Percentiles rank a stretch among this genome's conserved stretches.
Conservation (phyloP, 805 yeast species). For the Saccharomycopsis microspora region DNA sequence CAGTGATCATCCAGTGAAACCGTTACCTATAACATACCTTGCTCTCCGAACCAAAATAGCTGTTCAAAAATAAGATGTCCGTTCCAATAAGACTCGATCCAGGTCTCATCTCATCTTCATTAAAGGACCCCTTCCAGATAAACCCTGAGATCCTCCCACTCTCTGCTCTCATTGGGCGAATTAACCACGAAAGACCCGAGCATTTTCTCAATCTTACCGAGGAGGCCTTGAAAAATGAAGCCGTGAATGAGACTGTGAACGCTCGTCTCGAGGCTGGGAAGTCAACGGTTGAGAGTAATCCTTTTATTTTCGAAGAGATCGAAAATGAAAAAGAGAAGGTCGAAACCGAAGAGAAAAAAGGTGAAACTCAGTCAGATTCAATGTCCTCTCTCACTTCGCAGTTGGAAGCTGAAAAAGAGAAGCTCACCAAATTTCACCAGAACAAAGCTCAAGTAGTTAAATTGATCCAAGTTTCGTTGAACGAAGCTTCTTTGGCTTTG, state of each 20-base stretch:
- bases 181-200: slow-evolving; percentile 10
- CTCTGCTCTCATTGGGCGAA: slow-evolving; percentile 3
- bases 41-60: not conserved
- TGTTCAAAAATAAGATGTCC: not conserved
- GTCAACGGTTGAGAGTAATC: not conserved
- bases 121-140: slow-evolving; percentile 12
- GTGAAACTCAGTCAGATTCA: slow-evolving; percentile 1
- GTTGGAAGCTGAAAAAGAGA: slow-evolving; percentile 18
- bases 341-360: slow-evolving; percentile 9
- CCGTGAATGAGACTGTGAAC: slow-evolving; percentile 3
- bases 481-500: slow-evolving; percentile 78
- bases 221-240: slow-evolving; percentile 11
- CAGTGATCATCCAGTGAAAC: not conserved
- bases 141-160: slow-evolving; percentile 7
- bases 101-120: slow-evolving; percentile 8
- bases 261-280: not conserved
- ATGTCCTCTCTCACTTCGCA: not conserved
- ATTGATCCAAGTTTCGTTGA: slow-evolving; percentile 55
- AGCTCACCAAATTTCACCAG: slow-evolving; percentile 27
- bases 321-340: not conserved
- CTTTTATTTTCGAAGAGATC: not conserved
- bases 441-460: slow-evolving; percentile 43
- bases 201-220: slow-evolving; percentile 8
- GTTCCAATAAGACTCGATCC: slow-evolving; percentile 14
- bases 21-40: not conserved